Percentiles rank a stretch among this genome's conserved stretches.
Conservation (phyloP, 352 stramenopile species). For the Globisporangium camurandrum region DNA sequence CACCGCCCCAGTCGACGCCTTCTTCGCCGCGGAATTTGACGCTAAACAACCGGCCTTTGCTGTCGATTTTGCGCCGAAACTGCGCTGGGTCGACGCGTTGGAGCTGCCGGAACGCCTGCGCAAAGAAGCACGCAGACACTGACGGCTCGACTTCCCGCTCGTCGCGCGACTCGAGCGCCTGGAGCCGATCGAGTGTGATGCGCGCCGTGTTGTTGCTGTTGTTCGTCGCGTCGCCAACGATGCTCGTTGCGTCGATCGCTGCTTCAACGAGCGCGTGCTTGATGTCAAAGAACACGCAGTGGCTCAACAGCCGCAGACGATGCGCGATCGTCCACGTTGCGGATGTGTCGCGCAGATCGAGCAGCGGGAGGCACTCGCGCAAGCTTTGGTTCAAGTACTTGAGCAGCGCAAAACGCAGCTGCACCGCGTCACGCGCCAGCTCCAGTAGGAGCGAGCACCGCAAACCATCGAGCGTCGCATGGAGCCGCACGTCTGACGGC, state of each 20-base stretch:
- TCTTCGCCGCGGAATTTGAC: slow-evolving; percentile 88
- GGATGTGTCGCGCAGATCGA: slow-evolving; percentile 70
- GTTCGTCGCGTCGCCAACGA: slow-evolving; percentile 31
- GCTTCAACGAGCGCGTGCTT: slow-evolving; percentile 78
- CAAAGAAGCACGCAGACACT: slow-evolving; percentile 91
- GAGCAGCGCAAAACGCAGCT: slow-evolving; percentile 71
- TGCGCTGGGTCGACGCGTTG: slow-evolving; percentile 75
- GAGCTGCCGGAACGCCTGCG: slow-evolving; percentile 90
- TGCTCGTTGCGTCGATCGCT: slow-evolving; percentile 66
- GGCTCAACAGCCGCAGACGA: slow-evolving; percentile 55
- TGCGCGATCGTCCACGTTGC: slow-evolving; percentile 73
- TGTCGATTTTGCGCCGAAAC: slow-evolving; percentile 86
- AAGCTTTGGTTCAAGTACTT: slow-evolving; percentile 79
- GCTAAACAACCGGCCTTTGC: slow-evolving; percentile 81
- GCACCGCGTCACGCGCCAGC: slow-evolving; percentile 43
- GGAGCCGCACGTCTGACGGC: slow-evolving; percentile 61
- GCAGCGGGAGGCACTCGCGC: slow-evolving; percentile 51
- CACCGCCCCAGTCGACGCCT: slow-evolving; percentile 85
- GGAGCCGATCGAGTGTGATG: slow-evolving; percentile 80
- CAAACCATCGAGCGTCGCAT: slow-evolving; percentile 60
- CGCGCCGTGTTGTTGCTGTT: slow-evolving; percentile 60
- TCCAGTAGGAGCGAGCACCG: slow-evolving; percentile 64
- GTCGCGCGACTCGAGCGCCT: slow-evolving; percentile 82
- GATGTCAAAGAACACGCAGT: slow-evolving; percentile 86
- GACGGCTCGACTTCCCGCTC: slow-evolving; percentile 83